A percentile compares a stretch with the other conserved stretches of the same genome.
These are phyloP conservation scores for Avicennia marina DNA, from an alignment of 257 asterid species.

Conservation along the genomic window DNA sequence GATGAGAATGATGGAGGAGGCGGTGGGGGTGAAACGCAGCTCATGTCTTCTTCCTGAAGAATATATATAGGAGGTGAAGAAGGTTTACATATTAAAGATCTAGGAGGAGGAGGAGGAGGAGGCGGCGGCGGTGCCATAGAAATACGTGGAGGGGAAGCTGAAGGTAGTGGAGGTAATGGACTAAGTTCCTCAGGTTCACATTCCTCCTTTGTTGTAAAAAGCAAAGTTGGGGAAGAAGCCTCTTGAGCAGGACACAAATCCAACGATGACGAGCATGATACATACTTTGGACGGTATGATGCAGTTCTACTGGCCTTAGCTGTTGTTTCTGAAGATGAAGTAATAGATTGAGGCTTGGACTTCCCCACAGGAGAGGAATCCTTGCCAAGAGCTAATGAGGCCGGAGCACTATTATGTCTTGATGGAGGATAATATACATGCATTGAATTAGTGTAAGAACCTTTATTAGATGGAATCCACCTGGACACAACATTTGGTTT, in stretches of 20 bases:
- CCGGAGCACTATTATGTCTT: constrained; percentile 88
- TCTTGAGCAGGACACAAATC: constrained; percentile 33
- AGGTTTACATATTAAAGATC: constrained; percentile 14
- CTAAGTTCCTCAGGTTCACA: constrained; percentile 30
- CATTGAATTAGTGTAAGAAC: constrained; percentile 91
- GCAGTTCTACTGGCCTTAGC: constrained; percentile 31
- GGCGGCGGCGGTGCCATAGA: constrained; percentile 28
- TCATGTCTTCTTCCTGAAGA: constrained; percentile 14
- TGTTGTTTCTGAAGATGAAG: constrained; percentile 47
- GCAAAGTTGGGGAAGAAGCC: constrained; percentile 24
- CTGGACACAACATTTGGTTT: constrained; percentile 78
- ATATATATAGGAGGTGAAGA: constrained; percentile 17
- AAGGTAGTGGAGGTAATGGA: constrained; percentile 24
- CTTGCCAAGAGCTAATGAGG: constrained; percentile 52
- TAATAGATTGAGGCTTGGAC: constrained; percentile 42
- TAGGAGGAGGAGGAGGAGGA: constrained; percentile 17
- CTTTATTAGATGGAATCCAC: constrained; percentile 97
- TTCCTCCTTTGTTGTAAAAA: constrained; percentile 28
- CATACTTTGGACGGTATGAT: constrained; percentile 36
- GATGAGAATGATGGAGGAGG: background rate
- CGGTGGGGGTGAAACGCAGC: background rate
- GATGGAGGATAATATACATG: constrained; percentile 91
- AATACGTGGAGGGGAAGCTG: constrained; percentile 16
- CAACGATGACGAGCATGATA: constrained; percentile 39
- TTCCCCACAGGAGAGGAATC: constrained; percentile 56